A percentile compares a stretch with the other conserved stretches of the same genome.
Conservation (phyloP, 177 flowering plant genomes). For the Tripterygium wilfordii region DNA sequence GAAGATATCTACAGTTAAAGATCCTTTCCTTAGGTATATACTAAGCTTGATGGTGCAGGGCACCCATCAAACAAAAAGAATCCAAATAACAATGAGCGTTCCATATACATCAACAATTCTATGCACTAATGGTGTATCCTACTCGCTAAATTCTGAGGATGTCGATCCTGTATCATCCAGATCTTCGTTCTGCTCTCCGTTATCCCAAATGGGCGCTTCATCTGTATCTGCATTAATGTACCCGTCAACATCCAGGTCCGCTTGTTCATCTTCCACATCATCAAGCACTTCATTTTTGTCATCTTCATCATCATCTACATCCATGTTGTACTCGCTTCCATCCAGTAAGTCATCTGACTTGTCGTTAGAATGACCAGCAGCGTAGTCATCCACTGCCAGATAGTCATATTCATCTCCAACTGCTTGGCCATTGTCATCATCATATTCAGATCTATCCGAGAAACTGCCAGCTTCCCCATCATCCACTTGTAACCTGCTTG, state of each 20-base stretch:
- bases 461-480: constrained; percentile 29
- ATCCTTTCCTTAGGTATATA: no score
- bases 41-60: no score
- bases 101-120: not conserved
- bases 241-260: constrained; percentile 22
- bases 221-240: constrained; percentile 39
- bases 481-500: constrained; percentile 24
- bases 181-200: constrained; percentile 16
- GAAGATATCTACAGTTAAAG: no score
- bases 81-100: not conserved
- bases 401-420: constrained; percentile 31
- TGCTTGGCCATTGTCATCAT: constrained; percentile 47
- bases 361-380: constrained; percentile 25
- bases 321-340: constrained; percentile 23
- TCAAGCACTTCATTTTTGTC: constrained; percentile 22
- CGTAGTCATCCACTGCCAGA: constrained; percentile 30
- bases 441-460: constrained; percentile 43
- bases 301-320: constrained; percentile 22
- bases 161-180: constrained; percentile 28
- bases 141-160: constrained; percentile 63
- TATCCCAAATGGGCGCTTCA: constrained; percentile 24
- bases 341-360: constrained; percentile 22
- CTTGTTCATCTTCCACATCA: constrained; percentile 18
- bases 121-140: not conserved
- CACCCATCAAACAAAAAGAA: not conserved